Conservation (phyloP, 257 asterid genomes). For the Pogostemon cablin region DNA sequence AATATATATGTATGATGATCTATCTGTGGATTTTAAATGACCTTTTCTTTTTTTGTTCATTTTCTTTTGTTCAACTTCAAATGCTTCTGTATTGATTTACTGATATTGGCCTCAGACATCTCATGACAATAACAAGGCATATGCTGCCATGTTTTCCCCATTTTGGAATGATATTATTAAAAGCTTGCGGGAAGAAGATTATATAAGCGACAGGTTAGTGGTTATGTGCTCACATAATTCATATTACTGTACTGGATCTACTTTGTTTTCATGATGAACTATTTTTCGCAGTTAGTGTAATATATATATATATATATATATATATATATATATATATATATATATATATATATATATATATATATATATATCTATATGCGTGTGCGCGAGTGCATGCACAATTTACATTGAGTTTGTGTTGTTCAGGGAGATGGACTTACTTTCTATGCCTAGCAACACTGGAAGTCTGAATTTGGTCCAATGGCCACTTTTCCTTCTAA, state of each 20-base stretch:
- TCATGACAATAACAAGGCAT: slow-evolving; percentile 66
- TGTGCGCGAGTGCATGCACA: slow-evolving; percentile 4
- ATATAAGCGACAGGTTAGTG: slow-evolving; percentile 79
- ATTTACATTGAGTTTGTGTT: neutral
- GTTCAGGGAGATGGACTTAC: slow-evolving; percentile 94
- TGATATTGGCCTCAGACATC: slow-evolving; percentile 43
- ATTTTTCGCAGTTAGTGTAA: neutral
- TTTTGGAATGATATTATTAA: slow-evolving; percentile 97
- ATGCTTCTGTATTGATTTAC: slow-evolving; percentile 32
- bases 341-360: too few relatives aligned
- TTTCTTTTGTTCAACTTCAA: slow-evolving; percentile 7
- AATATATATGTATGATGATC: neutral
- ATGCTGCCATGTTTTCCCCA: slow-evolving; percentile 89
- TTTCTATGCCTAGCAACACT: slow-evolving; percentile 93
- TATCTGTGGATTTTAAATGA: slow-evolving; percentile 1
- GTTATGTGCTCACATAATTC: slow-evolving; percentile 18
- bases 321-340: too few relatives aligned
- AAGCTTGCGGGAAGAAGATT: slow-evolving; percentile 97
- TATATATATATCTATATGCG: neutral
- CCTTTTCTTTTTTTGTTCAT: neutral
- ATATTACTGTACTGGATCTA: slow-evolving; percentile 16
- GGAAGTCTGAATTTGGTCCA: slow-evolving; percentile 92
- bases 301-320: neutral
- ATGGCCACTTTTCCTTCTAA: slow-evolving; percentile 97
- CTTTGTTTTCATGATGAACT: slow-evolving; percentile 19